A percentile compares a stretch with the other conserved stretches of the same genome.
These are phyloP conservation scores for Rhododendron williamsianum DNA, from an alignment of 148 eudicot species.

Conservation along the genomic window DNA sequence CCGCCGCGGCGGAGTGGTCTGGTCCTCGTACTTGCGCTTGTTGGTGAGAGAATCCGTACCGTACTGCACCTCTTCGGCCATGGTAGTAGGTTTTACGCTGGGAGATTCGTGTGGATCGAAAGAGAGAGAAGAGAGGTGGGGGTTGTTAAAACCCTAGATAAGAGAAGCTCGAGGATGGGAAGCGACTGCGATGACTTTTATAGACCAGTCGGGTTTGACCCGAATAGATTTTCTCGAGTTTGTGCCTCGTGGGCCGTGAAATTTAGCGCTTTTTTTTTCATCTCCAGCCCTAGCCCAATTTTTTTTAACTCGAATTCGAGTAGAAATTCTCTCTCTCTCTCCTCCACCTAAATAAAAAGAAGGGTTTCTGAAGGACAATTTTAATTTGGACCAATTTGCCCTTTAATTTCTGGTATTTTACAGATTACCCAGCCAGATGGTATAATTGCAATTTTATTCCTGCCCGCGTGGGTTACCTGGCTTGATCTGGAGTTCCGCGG, in stretches of 20 bases:
- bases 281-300: no score
- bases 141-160: constrained; percentile 26
- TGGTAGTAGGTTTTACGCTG: neutral
- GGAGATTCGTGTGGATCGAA: neutral
- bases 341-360: no score
- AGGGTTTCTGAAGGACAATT: no score
- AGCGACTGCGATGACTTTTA: neutral
- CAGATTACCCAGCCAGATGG: no score
- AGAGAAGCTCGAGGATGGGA: neutral
- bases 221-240: neutral
- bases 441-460: no score
- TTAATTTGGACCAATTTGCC: no score
- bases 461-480: no score
- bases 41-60: constrained; percentile 23
- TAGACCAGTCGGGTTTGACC: neutral
- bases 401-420: no score
- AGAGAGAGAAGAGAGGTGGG: constrained; percentile 5
- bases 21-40: constrained; percentile 81
- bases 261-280: no score
- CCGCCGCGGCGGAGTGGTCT: constrained; percentile 41
- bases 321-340: no score
- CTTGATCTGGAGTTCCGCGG: no score
- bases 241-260: neutral
- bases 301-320: no score
- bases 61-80: constrained; percentile 79